Conservation (phyloP, 441 rosid species). For the Bruguiera hainesii region DNA sequence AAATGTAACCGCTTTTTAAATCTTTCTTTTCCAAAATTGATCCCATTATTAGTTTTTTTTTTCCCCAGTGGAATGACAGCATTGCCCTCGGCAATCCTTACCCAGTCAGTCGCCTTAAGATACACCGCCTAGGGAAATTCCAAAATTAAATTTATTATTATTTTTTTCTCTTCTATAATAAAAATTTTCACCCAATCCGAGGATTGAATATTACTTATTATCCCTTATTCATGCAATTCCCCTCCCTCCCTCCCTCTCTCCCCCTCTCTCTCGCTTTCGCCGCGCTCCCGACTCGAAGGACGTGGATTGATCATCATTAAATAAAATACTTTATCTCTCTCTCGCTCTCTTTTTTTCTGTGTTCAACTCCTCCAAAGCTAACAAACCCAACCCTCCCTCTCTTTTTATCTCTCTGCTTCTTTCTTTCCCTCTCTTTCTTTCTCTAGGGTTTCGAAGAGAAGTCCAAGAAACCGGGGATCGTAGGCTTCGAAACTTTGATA, state of each 20-base stretch:
- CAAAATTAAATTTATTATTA: too few relatives aligned
- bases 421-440: slow-evolving; percentile 8
- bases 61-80: too few relatives aligned
- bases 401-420: slow-evolving; percentile 31
- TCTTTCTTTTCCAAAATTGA: too few relatives aligned
- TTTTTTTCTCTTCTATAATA: too few relatives aligned
- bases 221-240: background rate
- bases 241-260: background rate
- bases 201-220: too few relatives aligned
- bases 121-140: too few relatives aligned
- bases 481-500: slow-evolving; percentile 13
- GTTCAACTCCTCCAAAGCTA: background rate
- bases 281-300: slow-evolving; percentile 18
- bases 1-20: too few relatives aligned
- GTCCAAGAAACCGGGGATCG: slow-evolving; percentile 9
- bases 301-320: slow-evolving; percentile 18
- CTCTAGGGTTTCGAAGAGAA: slow-evolving; percentile 39
- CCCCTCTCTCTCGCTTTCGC: background rate
- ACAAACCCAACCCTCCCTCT: slow-evolving; percentile 3
- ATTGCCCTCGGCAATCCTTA: too few relatives aligned
- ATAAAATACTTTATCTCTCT: slow-evolving; percentile 9
- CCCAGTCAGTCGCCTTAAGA: too few relatives aligned
- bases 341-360: slow-evolving; percentile 8
- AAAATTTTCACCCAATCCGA: too few relatives aligned
- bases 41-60: too few relatives aligned